These are phyloP conservation scores for Sugiyamaella mastotermitis DNA, from an alignment of 805 yeast species.

Conservation along the genomic window DNA sequence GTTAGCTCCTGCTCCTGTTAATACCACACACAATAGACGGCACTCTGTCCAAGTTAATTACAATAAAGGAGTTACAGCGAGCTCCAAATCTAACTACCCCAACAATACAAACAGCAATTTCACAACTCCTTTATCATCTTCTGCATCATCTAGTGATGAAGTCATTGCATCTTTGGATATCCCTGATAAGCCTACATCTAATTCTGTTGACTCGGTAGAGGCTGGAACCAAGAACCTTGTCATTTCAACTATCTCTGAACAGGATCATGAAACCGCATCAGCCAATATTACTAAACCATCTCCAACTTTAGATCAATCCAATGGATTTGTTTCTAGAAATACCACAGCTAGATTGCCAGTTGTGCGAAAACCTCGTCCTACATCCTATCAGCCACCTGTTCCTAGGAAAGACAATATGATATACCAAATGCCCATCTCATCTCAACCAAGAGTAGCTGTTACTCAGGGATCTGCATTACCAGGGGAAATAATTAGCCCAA, in stretches of 20 bases:
- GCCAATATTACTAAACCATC: not conserved
- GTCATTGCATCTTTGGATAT: conserved; percentile 20
- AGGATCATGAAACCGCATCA: not conserved
- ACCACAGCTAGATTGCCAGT: conserved; percentile 5
- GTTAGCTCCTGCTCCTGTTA: conserved; percentile 5
- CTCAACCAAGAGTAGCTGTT: conserved; percentile 30
- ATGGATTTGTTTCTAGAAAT: no score
- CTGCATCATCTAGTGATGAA: conserved; percentile 16
- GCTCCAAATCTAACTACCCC: conserved; percentile 7
- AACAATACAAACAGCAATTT: not conserved
- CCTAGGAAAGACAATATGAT: conserved; percentile 7
- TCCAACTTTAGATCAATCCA: no score
- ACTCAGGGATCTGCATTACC: conserved; percentile 28
- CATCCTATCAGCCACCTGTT: conserved; percentile 30
- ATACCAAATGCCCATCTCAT: conserved; percentile 22
- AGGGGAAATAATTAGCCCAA: conserved; percentile 31
- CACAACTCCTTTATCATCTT: conserved; percentile 6
- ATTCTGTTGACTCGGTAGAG: not conserved
- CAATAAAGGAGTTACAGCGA: conserved; percentile 14
- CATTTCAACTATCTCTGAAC: conserved; percentile 5
- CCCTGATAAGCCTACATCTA: conserved; percentile 11
- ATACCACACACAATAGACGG: conserved; percentile 12
- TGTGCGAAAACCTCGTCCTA: conserved; percentile 32
- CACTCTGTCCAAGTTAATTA: conserved; percentile 24
- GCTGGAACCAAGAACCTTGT: not conserved